Base-by-base conservation (phyloP, 2,329 filamentous ascomycete genomes). In the Diplodia mutila region DNA sequence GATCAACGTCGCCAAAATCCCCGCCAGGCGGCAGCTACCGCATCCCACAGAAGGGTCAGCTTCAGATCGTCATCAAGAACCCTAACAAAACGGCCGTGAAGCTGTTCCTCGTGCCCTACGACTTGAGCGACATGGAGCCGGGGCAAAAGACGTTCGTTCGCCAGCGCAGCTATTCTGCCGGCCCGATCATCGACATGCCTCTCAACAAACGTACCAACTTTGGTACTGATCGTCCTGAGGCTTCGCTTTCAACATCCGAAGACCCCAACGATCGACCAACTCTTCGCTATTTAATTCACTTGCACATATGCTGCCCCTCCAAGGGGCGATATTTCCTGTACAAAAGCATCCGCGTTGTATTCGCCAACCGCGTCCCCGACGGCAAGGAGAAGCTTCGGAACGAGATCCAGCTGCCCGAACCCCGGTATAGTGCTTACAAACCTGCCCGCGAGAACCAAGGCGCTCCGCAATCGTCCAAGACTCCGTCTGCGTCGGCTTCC, bases 81-180 rank as follows among this genome's bases (percentile, higher is more conserved):
- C 94, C 94, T 18, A 97, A 98, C 81, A 98, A 98, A 77, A 98
- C 95, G 3, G 95, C 95, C 1, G 94, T 98, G 66, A 98, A 99
- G 78, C 84, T 99, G 0, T 98, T 98, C 73, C 85, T 98, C 27
- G 88, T 99, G 2, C 95, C 94, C 0, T 99, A 98, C 73, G 93
- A 98, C 76, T 83, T 99, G 1, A 86, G 88, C 0, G 94, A 93
- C 63, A 99, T 99, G 94, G 91, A 95, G 69, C 87, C 93, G 0
- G 93, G 93, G 0, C 96, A 93, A 18, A 98, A 98, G 79, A 99
- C 95, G 0, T 98, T 98, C 73, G 91, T 99, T 69, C 89, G 95
- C 34, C 95, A 99, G 80, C 90, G 95, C 69, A 95, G 91, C 77
- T 98, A 97, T 78, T 97, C 93, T 0, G 66, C 66, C 5, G 93